Base-by-base conservation (phyloP, 352 stramenopile genomes). In the Globisporangium camurandrum region DNA sequence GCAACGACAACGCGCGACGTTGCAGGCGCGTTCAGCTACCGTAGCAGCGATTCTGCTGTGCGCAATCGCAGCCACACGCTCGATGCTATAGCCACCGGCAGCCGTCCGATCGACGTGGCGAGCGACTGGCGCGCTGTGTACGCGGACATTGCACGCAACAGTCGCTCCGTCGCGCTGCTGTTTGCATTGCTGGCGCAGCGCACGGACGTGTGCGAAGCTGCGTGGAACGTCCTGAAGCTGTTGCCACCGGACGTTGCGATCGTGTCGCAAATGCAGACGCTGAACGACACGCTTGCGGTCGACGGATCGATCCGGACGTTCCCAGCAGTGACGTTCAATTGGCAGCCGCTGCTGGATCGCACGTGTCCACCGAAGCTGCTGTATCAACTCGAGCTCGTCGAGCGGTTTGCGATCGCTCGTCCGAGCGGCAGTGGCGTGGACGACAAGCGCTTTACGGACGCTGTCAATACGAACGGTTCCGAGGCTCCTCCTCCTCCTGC, bases 221-320 rank as follows among this genome's bases (percentile, higher is more conserved):
- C 73, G 10, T 87, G 73, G 73, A 87, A 87, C 49, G 59, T 91
- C 19, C 42, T 93, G 14, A 91, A 86, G 43, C 56, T 90, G 27
- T 54, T 93, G 12, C 66, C 69, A 27, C 72, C 71, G 19, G 69
- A 89, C 55, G 57, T 67, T 8, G 36, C 59, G 22, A 86, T 90
- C 69, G 79, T 88, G 56, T 88, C 86, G 51, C 71, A 66, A 11
- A 84, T 70, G 41, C 77, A 77, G 20, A 84, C 74, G 17, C 55
- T 93, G 17, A 84, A 88, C 40, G 60, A 64, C 33, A 50, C 69
- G 30, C 57, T 91, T 23, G 72, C 64, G 14, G 87, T 90, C 27
- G 80, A 91, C 58, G 78, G 82, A 8, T 81, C 75, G 1, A 81
- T 88, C 39, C 67, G 62, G 30, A 69, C 67, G 26, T 52, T 58